Evolutionary conservation across 2,329 filamentous ascomycete species (phyloP), one percentile per base, ranked within the genome.

Genomic region (Tolypocladium sp.): DNA sequence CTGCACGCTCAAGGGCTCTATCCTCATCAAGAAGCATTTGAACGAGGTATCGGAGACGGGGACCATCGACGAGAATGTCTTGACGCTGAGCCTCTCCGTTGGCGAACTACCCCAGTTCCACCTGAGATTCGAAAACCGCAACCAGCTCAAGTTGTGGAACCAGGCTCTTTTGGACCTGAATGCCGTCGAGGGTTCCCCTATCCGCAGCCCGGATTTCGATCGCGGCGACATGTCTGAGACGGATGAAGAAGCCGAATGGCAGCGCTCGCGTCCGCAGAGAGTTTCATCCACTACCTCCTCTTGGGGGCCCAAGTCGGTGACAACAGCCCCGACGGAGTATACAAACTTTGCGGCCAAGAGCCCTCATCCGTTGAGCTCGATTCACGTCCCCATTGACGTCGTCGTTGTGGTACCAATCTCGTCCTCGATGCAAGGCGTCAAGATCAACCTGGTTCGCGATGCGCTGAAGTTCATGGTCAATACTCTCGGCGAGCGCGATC

Each of bases 371-470:
- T 75, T 62, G 54, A 66, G 77, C 25, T 83, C 87, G 7, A 72
- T 93, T 55, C 94, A 99, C 70, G 91, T 97, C 20, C 93, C 94
- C 2, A 85, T 97, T 58, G 94, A 99, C 69, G 87, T 99, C 37
- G 93, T 99, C 0, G 91, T 97, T 0, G 94, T 99, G 27, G 92
- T 99, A 40, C 94, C 94, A 0, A 92, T 99, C 7, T 97, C 94
- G 0, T 96, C 93, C 1, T 97, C 94, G 0, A 99, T 97, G 93
- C 94, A 97, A 74, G 94, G 94, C n/a, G 84, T 99, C 61, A 99
- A 99, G 77, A 97, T 97, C 70, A 96, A 93, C 62, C 81, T 99
- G 1, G 85, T 99, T 17, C 87, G 92, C 49, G 94, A 99, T 73
- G 89, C 93, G 0, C 81, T 99, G 41, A 91, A 90, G 60, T 99